Evolutionary conservation across 495 filamentous ascomycete species (phyloP), one percentile per base, ranked within the genome.

Genomic region (Hypoxylon lienhwacheense): DNA sequence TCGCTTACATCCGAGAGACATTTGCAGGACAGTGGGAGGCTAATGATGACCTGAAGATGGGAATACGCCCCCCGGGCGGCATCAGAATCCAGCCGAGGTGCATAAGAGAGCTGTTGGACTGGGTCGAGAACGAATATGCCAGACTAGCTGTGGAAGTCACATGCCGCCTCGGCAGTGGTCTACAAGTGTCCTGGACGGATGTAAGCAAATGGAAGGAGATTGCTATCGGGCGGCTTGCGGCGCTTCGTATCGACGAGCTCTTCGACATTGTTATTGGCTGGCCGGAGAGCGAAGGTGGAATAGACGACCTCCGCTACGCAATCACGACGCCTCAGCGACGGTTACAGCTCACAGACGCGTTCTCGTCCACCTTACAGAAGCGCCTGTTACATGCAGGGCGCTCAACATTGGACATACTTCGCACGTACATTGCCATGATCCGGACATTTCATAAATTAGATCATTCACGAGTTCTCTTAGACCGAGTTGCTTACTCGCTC

Each of bases 401-500:
- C 26, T 91, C 90, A 29, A 99, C 93, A 0, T 80, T 89, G 2
- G 83, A 95, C 53, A 96, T 99, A 15, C 70, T 99, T 21, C 85
- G 86, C 46, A 79, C 90, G 4, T 99, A 99, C 67, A 95, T 97
- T 42, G 86, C 85, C 11, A 86, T 97, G 55, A 97, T 99, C 47
- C 84, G 88, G 35, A 86, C 88, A 0, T 95, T 99, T 58, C 86
- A 87, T 57, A 72, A 86, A n/a, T 75, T 99, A 8, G 93, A 99
- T 62, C 85, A 90, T 3, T 92, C 90, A 49, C 91, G 92, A 12
- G 93, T 97, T 3, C 79, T 97, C 4, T 76, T 99, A 6, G 87
- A 92, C 65, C 84, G 91, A 5, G 85, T 96, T 32, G 89, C 91
- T 11, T 81, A 84, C 22, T 84, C 87, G 1, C 85, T 99, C 47